A percentile compares a stretch with the other conserved stretches of the same genome.
Conservation (phyloP, 768 basidiomycete species). For the Suillus luteus region DNA sequence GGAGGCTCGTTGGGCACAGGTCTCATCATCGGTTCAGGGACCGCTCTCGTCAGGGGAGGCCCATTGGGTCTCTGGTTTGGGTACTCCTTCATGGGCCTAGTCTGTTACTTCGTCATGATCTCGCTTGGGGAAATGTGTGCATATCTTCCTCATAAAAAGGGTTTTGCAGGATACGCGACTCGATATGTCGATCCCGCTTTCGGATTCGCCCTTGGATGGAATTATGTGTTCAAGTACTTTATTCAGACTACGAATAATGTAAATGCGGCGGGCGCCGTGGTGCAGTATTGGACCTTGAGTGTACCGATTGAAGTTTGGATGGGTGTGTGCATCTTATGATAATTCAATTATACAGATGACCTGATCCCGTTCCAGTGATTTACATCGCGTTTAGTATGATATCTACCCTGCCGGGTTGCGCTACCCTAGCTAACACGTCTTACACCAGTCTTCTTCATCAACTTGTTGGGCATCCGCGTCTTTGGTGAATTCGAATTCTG, state of each 20-base stretch:
- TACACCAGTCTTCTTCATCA: constrained; percentile 50
- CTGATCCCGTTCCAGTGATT: constrained; percentile 39
- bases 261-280: constrained; percentile 58
- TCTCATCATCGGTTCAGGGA: constrained; percentile 59
- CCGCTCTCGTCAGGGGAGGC: constrained; percentile 56
- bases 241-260: constrained; percentile 69
- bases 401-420: neutral
- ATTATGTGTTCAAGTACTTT: constrained; percentile 62
- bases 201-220: constrained; percentile 52
- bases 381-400: constrained; percentile 58
- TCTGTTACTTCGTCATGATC: constrained; percentile 63
- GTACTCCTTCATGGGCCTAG: constrained; percentile 51
- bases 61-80: constrained; percentile 47
- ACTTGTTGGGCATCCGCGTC: constrained; percentile 62
- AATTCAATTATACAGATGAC: constrained; percentile 6
- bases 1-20: constrained; percentile 57
- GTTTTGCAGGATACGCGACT: constrained; percentile 57
- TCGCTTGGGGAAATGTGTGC: constrained; percentile 42
- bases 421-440: constrained; percentile 8
- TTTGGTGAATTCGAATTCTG: constrained; percentile 61
- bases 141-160: constrained; percentile 60
- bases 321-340: constrained; percentile 39
- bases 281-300: constrained; percentile 48
- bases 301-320: constrained; percentile 57
- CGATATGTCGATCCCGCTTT: constrained; percentile 70